Base-by-base conservation (phyloP, 805 yeast genomes). In the Ogataea populi-albae region DNA sequence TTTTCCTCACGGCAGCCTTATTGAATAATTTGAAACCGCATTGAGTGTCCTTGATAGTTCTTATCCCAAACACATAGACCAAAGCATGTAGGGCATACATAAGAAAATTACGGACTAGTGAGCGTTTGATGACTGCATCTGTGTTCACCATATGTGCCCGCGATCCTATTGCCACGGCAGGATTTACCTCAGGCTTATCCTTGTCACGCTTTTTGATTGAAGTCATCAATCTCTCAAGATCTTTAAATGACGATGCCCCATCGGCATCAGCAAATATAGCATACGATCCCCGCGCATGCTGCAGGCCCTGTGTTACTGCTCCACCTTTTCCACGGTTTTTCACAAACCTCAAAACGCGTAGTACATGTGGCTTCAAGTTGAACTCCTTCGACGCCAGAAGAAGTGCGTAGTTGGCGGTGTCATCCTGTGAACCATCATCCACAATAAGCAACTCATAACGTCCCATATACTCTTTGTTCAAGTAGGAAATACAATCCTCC, bases 11-110 rank as follows among this genome's bases (percentile, higher is more conserved):
- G 0, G 96, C 82, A 6, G 69, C 64, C 41, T 79, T 74, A 48
- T 91, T 86, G 62, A 91, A 93, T 60, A 93, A 65, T 61, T 93
- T 93, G 66, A 93, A 93, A 2, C 98, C 98, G 66, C 98, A 93
- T 66, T 93, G 98, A 8, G 98, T 93, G 61, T 93, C 98, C 41
- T 82, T 77, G 42, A 93, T 79, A 5, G 78, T 71, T 47, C 95
- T 71, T 30, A 93, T 85, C 11, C 98, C 98, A 65, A 93, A 91
- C 5, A 89, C 65, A 54, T 65, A 93, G 19, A 93, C 91, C 48
- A 93, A 68, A 3, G 87, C 68, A 58, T 93, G 98, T 43, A 93
- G 72, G 5, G 94, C 87, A 58, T 88, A 82, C 98, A 93, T 93
- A 54, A 93, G 69, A 47, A 88, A 78, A 64, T 93, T 93, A 49